phyloP scores from a whole-genome alignment of 108 stramenopile species.

The Cyclotella cryptica region DNA sequence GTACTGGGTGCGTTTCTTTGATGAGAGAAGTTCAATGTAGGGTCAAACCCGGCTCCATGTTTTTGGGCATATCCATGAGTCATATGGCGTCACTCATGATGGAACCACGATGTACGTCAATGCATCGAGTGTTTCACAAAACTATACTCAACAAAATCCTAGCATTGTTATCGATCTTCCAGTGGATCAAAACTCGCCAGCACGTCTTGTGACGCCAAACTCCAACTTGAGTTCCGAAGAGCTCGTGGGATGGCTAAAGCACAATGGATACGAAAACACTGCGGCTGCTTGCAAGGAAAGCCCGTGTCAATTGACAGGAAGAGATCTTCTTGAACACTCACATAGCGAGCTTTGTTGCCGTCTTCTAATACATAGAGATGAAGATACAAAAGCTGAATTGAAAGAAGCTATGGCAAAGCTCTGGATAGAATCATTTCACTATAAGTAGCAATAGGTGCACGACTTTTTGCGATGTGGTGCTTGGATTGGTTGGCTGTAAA shows the following conservation, averaged over 20 bases:
- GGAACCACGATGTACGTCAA: neutral
- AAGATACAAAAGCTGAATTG: neutral
- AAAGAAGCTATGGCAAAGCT: neutral
- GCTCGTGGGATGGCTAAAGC: neutral
- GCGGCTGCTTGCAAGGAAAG: neutral
- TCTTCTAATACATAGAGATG: neutral
- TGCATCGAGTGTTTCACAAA: neutral
- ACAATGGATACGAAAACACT: neutral
- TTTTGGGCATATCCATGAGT: neutral
- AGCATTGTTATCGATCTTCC: neutral
- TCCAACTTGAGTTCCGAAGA: neutral
- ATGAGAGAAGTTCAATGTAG: neutral
- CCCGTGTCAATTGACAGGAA: neutral
- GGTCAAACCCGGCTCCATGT: constrained; percentile 1
- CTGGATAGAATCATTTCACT: too few relatives aligned
- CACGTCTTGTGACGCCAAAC: neutral
- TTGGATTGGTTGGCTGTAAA: too few relatives aligned
- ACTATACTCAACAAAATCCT: neutral
- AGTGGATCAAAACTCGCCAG: neutral
- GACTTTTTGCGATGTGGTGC: too few relatives aligned
- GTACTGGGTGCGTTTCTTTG: neutral
- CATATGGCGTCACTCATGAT: constrained; percentile 2
- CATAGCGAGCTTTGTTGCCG: neutral
- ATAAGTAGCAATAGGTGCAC: too few relatives aligned
- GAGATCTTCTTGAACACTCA: neutral